Percentiles rank a stretch among this genome's conserved stretches.
phyloP scores from a whole-genome alignment of 2,329 filamentous ascomycete species.

The Alternaria viburni region DNA sequence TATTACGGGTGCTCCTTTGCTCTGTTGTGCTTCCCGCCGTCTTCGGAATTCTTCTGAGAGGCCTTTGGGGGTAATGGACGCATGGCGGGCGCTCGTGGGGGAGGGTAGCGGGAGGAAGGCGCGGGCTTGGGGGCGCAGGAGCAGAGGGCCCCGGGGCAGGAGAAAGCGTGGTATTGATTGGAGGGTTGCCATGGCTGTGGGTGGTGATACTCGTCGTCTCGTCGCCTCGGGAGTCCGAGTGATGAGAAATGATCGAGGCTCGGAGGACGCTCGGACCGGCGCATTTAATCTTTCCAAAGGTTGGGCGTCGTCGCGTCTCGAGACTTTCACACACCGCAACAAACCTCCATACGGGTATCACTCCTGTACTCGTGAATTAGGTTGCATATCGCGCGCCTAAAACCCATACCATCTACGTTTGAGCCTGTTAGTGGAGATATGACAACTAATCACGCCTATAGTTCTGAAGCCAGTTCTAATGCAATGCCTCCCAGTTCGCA shows the following conservation, averaged over 20 bases:
- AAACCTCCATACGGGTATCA: not conserved
- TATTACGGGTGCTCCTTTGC: constrained; percentile 60
- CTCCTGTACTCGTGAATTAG: not conserved
- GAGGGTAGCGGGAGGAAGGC: constrained; percentile 19
- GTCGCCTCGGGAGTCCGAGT: constrained; percentile 26
- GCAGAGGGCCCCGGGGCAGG: constrained; percentile 33
- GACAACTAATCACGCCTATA: constrained; percentile 3
- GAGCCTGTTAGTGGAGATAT: constrained; percentile 1
- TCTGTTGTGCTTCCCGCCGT: constrained; percentile 41
- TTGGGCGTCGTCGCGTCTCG: not conserved
- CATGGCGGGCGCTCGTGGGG: constrained; percentile 36
- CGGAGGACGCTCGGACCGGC: constrained; percentile 27
- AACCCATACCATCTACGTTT: not conserved
- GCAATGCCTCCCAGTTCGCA: not conserved
- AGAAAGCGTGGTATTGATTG: constrained; percentile 46
- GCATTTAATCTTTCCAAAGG: not conserved
- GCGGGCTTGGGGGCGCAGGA: constrained; percentile 32
- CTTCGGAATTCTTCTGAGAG: constrained; percentile 40
- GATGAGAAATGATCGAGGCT: constrained; percentile 5
- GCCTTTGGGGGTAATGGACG: constrained; percentile 37
- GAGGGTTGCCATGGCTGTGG: constrained; percentile 38
- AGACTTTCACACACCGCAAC: not conserved
- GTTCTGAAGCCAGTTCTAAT: not conserved
- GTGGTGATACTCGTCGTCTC: constrained; percentile 21
- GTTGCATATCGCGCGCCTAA: not conserved